Conservation (phyloP, 371 early-diverging fungal genomes). For the Funneliformis caledonium region DNA sequence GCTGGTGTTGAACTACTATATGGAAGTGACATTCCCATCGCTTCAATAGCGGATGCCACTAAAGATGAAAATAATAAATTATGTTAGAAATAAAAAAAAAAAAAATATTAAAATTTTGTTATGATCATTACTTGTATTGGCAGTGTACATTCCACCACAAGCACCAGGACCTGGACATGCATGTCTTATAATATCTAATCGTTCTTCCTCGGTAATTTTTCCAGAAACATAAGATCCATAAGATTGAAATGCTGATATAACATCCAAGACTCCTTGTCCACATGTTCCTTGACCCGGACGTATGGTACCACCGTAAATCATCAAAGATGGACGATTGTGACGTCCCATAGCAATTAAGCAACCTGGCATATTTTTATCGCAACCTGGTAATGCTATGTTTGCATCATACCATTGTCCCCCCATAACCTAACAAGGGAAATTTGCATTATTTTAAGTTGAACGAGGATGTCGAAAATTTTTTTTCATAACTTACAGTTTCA, state of each 20-base stretch:
- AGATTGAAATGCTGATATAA: constrained; percentile 95
- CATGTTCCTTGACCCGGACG: constrained; percentile 71
- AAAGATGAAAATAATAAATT: neutral
- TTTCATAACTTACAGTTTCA: constrained; percentile 76
- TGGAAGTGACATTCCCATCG: constrained; percentile 95
- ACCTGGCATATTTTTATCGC: constrained; percentile 99
- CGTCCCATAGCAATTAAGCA: constrained; percentile 95
- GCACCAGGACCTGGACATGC: constrained; percentile 97
- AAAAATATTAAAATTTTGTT: neutral
- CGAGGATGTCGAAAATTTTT: neutral
- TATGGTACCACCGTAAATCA: constrained; percentile 95
- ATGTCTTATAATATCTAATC: constrained; percentile 83
- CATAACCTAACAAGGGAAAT: constrained; percentile 67
- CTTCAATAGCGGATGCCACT: constrained; percentile 96
- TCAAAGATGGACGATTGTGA: constrained; percentile 91
- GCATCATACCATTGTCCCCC: constrained; percentile 96
- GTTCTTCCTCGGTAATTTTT: constrained; percentile 82
- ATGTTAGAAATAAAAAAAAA: constrained; percentile 7
- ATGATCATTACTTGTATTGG: constrained; percentile 81
- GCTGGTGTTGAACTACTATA: constrained; percentile 94
- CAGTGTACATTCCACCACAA: constrained; percentile 98
- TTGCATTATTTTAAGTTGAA: neutral
- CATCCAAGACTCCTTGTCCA: constrained; percentile 75
- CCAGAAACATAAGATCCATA: constrained; percentile 94
- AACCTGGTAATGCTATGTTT: constrained; percentile 90